Base-by-base conservation (phyloP, 768 basidiomycete genomes). In the Trametes cubensis region DNA sequence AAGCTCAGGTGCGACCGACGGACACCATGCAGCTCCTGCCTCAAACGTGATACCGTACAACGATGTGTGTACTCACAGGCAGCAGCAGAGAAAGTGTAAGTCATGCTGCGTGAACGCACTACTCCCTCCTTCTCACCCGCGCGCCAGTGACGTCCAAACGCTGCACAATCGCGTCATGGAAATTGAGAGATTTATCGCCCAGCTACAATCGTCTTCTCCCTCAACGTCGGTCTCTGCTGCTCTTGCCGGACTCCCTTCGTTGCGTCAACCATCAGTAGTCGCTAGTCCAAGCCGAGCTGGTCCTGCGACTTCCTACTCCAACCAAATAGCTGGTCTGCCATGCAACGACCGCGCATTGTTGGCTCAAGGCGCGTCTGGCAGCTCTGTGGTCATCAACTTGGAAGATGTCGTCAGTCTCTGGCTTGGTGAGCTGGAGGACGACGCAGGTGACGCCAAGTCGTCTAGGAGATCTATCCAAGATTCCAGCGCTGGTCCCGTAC, bases 1-100 rank as follows among this genome's bases (percentile, higher is more conserved):
- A 94, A 94, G 68, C 81, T 94, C 55, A 92, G 88, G 77, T 94
- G 92, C 70, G 92, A 94, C 75, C 79, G 92, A 41, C 83, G 87
- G 21, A 84, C 80, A 3, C 92, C 92, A 0, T 94, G 92, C 66
- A 84, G 85, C 0, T 87, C 86, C 26, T 94, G 92, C 67, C 81
- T 85, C 18, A 93, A 93, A 71, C 87, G 91, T 63, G 88, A 90
- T 69, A 90, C 89, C 0, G 82, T 88, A 13, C 76, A 78, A 4
- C 79, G 88, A 66, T 92, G 90, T 67, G 79, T 88, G 6, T 92
- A 92, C 72, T 90, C 90, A 0, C 85, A 89, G 23, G 90, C 89
- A 17, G 92, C 92, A 0, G 86, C 89, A 18, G 92, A 94, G 77
- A 94, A 93, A 83, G 86, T 94, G 86, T 89, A 60, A 54, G 86